Percentiles rank a stretch among this genome's conserved stretches.
Evolutionary conservation across 352 stramenopile genomes (phyloP).

Genomic region (Phytophthora pini): DNA sequence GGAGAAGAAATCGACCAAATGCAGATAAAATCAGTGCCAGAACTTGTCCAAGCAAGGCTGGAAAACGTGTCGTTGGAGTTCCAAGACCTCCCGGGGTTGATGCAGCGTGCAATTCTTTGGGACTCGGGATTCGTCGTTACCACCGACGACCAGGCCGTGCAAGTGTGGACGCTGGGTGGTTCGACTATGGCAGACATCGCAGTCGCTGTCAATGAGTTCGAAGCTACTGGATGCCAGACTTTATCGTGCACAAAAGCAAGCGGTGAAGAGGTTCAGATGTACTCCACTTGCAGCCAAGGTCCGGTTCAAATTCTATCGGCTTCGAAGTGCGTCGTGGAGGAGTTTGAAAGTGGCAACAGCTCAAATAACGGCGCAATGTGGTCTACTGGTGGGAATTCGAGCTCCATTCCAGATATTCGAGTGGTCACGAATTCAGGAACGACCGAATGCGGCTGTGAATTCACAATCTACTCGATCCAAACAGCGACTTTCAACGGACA

Average conservation of each 20-base stretch:
- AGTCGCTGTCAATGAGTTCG: constrained; percentile 24
- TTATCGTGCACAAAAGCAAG: constrained; percentile 23
- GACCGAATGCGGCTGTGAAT: constrained; percentile 19
- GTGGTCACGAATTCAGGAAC: constrained; percentile 18
- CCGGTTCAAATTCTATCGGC: constrained; percentile 24
- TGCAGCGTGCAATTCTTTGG: constrained; percentile 45
- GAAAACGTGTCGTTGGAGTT: constrained; percentile 25
- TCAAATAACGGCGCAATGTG: constrained; percentile 21
- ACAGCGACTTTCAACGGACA: constrained; percentile 1
- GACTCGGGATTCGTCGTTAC: constrained; percentile 39
- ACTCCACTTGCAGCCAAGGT: constrained; percentile 21
- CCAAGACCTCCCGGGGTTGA: constrained; percentile 28
- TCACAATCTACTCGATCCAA: constrained; percentile 33
- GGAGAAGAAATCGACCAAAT: constrained; percentile 27
- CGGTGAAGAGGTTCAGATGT: constrained; percentile 4
- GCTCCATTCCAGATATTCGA: constrained; percentile 20
- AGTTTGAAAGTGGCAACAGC: constrained; percentile 4
- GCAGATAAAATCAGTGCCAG: constrained; percentile 7
- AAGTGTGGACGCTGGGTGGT: constrained; percentile 32
- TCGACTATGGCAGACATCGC: constrained; percentile 32
- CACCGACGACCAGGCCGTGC: constrained; percentile 9
- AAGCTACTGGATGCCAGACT: constrained; percentile 11
- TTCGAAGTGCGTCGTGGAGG: constrained; percentile 31
- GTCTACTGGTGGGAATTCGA: constrained; percentile 20
- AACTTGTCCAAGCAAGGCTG: constrained; percentile 12